Percentiles rank a stretch among this genome's conserved stretches.
These are phyloP conservation scores for Aspergillus ibericus DNA, from an alignment of 2,329 filamentous ascomycete genomes.

Conservation along the genomic window DNA sequence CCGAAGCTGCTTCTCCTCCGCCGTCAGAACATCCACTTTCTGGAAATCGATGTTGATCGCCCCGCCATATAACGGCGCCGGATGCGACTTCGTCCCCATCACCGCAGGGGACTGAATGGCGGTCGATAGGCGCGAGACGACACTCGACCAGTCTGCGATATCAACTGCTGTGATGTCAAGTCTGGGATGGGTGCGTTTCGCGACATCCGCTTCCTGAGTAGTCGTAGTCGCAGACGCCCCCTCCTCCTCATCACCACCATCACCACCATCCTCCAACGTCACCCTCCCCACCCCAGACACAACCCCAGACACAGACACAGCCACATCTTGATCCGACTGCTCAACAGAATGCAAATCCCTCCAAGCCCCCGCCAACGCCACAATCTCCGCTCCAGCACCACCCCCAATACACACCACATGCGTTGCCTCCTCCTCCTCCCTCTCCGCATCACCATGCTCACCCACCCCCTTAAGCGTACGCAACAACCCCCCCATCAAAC, in stretches of 20 bases:
- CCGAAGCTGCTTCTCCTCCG: conserved; percentile 40
- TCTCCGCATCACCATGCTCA: not conserved
- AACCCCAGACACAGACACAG: not conserved
- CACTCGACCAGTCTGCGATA: conserved; percentile 72
- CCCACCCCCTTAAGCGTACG: no score
- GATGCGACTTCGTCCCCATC: conserved; percentile 27
- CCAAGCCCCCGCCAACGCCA: conserved; percentile 59
- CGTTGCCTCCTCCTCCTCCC: not conserved
- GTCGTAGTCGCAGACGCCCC: not conserved
- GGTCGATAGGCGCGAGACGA: conserved; percentile 60
- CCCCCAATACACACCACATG: conserved; percentile 62
- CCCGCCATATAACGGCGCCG: conserved; percentile 28
- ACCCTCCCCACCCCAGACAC: conserved; percentile 15
- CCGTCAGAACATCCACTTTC: conserved; percentile 53
- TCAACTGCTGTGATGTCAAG: conserved; percentile 69
- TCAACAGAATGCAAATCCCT: no score
- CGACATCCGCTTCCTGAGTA: not conserved
- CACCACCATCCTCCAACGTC: conserved; percentile 1
- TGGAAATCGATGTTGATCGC: conserved; percentile 43
- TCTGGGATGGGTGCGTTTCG: not conserved
- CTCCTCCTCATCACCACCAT: not conserved
- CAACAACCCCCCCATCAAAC: conserved; percentile 32
- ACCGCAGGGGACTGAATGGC: conserved; percentile 49
- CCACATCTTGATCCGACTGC: conserved; percentile 14
- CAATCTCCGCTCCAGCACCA: conserved; percentile 66